These are phyloP conservation scores for Aspergillus carbonarius DNA, from an alignment of 2,329 filamentous ascomycete genomes.

Conservation along the genomic window DNA sequence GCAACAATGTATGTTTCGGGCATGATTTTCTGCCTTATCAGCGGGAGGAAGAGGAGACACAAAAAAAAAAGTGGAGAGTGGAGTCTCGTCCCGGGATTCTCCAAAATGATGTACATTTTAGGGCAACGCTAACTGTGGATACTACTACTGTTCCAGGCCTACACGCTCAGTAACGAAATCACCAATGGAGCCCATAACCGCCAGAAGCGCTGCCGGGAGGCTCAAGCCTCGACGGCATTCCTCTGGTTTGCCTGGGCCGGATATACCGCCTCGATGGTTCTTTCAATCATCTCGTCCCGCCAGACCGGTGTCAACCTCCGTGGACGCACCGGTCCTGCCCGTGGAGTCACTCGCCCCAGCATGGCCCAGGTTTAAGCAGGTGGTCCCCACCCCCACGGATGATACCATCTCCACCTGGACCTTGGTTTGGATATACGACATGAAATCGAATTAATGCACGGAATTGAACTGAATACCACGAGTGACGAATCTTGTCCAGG, in stretches of 20 bases:
- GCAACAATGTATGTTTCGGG: constrained; percentile 41
- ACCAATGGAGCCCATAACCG: constrained; percentile 42
- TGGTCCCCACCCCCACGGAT: background rate
- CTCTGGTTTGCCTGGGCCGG: constrained; percentile 52
- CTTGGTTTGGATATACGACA: background rate
- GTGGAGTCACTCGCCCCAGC: constrained; percentile 35
- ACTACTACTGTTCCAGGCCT: constrained; percentile 29
- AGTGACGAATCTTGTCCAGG: background rate
- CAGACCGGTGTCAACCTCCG: constrained; percentile 35
- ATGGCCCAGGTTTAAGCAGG: constrained; percentile 46
- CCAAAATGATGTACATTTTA: background rate
- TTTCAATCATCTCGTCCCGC: constrained; percentile 41
- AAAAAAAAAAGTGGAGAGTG: background rate
- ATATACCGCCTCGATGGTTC: constrained; percentile 43
- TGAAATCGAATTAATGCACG: background rate
- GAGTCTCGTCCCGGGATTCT: background rate
- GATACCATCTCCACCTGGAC: background rate
- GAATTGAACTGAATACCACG: background rate
- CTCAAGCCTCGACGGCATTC: constrained; percentile 52
- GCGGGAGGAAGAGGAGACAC: background rate
- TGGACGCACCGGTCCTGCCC: constrained; percentile 30
- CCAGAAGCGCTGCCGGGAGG: constrained; percentile 50
- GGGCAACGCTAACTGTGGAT: constrained; percentile 9
- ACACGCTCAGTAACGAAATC: constrained; percentile 45
- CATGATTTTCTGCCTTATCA: background rate